Base-by-base conservation (phyloP, 2,329 filamentous ascomycete genomes). In the Cryphonectria naterciae region DNA sequence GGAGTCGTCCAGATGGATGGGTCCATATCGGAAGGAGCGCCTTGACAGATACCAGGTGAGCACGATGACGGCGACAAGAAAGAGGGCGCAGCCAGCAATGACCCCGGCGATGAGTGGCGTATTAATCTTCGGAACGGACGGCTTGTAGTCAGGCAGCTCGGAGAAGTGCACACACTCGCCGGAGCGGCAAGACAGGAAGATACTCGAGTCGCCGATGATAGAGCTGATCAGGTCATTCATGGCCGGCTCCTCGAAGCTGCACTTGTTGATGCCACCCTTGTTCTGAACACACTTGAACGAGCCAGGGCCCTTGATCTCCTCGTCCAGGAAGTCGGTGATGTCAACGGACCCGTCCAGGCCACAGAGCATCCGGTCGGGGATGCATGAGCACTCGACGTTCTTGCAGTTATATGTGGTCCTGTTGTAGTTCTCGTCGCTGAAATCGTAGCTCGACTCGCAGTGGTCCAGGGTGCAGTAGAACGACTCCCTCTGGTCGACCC, bases 151-250 rank as follows among this genome's bases (percentile, higher is more conserved):
- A 22, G 96, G 96, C 8, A 98, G 91, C 77, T 98, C 93, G 7
- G 95, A 97, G 79, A 92, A 89, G 81, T 98, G 95, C 46, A 99
- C 84, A 84, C 96, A 99, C 83, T 99, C 96, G 72, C 96, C 96
- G 35, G 95, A 89, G 72, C 90, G 85, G 77, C 96, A 99, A 37
- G 89, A 86, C 61, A 99, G 84, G 65, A 91, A 88, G 77, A 99
- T 99, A 79, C 92, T 97, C 68, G 91, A 87, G 78, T 99, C 97
- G 52, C 95, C 96, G 78, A 99, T 98, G 75, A 99, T 89, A 68
- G 86, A 89, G 69, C 90, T 91, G 75, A 98, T 98, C 74, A 99
- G 85, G 58, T 93, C 88, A 81, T 99, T 94, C 93, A 99, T 97
- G 70, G 91, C 90, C 0, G 95, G 95, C 79, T 99, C 96, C 62